Percentiles rank a stretch among this genome's conserved stretches.
These are phyloP conservation scores for Candida silvicultrix DNA, from an alignment of 805 yeast species.

Conservation along the genomic window DNA sequence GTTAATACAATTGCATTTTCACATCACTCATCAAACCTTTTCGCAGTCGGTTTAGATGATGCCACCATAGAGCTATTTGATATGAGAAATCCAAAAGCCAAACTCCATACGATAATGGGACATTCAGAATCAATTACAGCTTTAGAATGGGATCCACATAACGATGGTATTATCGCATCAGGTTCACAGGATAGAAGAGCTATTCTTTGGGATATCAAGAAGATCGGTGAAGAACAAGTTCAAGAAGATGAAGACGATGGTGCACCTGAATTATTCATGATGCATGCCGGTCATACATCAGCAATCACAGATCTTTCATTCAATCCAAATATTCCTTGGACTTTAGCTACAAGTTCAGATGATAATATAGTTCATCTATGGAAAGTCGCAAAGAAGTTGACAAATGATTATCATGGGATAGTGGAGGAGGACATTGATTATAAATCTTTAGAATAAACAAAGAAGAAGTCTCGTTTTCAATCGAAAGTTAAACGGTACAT, in stretches of 20 bases:
- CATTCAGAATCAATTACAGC: constrained; percentile 69
- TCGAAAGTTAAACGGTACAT: too few relatives aligned
- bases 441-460: constrained; percentile 11
- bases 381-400: constrained; percentile 32
- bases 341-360: constrained; percentile 51
- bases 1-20: constrained; percentile 66
- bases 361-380: constrained; percentile 40
- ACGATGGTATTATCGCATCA: constrained; percentile 72
- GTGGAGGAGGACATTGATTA: constrained; percentile 15
- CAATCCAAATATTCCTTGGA: constrained; percentile 68
- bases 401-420: constrained; percentile 20
- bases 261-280: constrained; percentile 80
- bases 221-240: constrained; percentile 78
- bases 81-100: constrained; percentile 38
- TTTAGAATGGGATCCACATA: constrained; percentile 71
- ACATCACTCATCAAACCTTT: constrained; percentile 47
- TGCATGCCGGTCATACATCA: constrained; percentile 90
- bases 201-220: constrained; percentile 73
- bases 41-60: constrained; percentile 68
- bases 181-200: constrained; percentile 75
- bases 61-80: constrained; percentile 64
- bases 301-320: constrained; percentile 68
- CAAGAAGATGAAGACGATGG: constrained; percentile 91
- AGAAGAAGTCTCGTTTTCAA: too few relatives aligned
- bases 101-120: constrained; percentile 71